Percentiles rank a stretch among this genome's conserved stretches.
Evolutionary conservation across 768 basidiomycete genomes (phyloP).

Genomic region (Agaricus subrufescens): DNA sequence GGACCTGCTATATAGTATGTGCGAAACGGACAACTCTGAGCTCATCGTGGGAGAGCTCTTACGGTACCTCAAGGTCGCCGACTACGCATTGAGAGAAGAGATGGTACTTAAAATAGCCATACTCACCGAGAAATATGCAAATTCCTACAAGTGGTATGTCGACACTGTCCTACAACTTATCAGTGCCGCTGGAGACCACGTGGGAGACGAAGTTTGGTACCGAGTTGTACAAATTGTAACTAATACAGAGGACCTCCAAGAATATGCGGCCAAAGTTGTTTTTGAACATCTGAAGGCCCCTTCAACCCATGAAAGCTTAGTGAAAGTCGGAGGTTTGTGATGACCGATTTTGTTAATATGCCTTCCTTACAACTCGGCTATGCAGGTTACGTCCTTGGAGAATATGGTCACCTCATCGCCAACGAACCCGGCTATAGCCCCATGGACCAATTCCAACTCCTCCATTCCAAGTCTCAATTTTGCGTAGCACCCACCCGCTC

Average conservation of each 20-base stretch:
- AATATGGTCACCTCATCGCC: conserved; percentile 97
- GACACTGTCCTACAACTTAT: conserved; percentile 96
- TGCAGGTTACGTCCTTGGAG: conserved; percentile 90
- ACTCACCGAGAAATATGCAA: conserved; percentile 97
- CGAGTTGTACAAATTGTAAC: conserved; percentile 98
- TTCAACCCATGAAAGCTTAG: conserved; percentile 85
- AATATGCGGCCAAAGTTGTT: conserved; percentile 90
- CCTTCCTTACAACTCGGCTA: neutral
- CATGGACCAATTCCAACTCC: conserved; percentile 85
- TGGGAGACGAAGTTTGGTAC: conserved; percentile 99
- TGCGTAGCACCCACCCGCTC: conserved; percentile 90
- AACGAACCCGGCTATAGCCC: conserved; percentile 94
- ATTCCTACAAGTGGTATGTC: conserved; percentile 98
- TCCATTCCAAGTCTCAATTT: conserved; percentile 94
- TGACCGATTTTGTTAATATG: neutral
- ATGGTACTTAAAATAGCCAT: conserved; percentile 99
- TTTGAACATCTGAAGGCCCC: conserved; percentile 86
- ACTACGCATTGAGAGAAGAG: conserved; percentile 94
- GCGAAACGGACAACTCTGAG: conserved; percentile 95
- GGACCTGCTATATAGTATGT: conserved; percentile 98
- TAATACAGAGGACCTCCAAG: conserved; percentile 96
- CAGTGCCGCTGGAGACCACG: conserved; percentile 95
- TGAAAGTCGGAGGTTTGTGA: conserved; percentile 87
- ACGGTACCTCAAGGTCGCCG: conserved; percentile 91
- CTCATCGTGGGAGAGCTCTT: conserved; percentile 93